These are phyloP conservation scores for Phallus indusiatus DNA, from an alignment of 768 basidiomycete genomes.

Conservation along the genomic window DNA sequence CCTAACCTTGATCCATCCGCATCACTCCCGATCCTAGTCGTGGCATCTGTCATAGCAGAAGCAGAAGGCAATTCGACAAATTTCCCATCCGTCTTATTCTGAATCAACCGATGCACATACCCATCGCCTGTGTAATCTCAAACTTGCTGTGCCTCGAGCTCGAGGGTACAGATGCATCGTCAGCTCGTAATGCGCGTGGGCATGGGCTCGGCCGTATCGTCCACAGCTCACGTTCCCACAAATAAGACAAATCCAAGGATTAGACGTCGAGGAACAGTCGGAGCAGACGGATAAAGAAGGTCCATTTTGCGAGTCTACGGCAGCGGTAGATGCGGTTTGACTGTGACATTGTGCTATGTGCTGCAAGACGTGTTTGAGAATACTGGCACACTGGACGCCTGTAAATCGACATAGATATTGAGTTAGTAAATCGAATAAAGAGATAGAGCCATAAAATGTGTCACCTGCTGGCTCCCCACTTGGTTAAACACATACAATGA, in stretches of 20 bases:
- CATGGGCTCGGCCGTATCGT: conserved; percentile 89
- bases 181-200: conserved; percentile 79
- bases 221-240: conserved; percentile 97
- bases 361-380: conserved; percentile 76
- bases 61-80: conserved; percentile 91
- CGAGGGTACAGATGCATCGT: conserved; percentile 93
- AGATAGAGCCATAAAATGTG: conserved; percentile 6
- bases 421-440: not conserved
- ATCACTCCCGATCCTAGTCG: conserved; percentile 21
- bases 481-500: conserved; percentile 86
- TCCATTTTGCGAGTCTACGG: conserved; percentile 31
- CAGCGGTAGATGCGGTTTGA: conserved; percentile 38
- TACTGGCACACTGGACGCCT: conserved; percentile 94
- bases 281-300: conserved; percentile 49
- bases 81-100: conserved; percentile 93
- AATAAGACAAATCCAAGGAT: conserved; percentile 96
- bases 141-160: conserved; percentile 92
- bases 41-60: conserved; percentile 38
- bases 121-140: conserved; percentile 98
- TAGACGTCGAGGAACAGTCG: conserved; percentile 66
- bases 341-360: conserved; percentile 49
- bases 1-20: too few relatives aligned
- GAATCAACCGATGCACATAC: conserved; percentile 97
- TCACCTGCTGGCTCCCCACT: conserved; percentile 93
- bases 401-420: not conserved